Conservation (phyloP, 352 stramenopile species). For the Blastocystis sp. region DNA sequence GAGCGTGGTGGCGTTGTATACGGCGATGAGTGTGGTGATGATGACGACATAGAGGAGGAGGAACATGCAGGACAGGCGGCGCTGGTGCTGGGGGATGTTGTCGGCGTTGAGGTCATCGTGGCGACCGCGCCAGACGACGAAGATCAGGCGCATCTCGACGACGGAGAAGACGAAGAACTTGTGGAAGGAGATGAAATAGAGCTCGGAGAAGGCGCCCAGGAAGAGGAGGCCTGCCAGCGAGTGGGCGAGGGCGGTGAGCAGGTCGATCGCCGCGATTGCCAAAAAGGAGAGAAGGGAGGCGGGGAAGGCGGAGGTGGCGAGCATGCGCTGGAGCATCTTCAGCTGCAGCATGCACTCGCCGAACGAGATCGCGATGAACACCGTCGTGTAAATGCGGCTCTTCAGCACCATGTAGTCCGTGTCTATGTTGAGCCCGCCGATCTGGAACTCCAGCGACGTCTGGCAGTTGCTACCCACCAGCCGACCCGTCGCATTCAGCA, state of each 20-base stretch:
- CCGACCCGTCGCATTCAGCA: slow-evolving; percentile 19
- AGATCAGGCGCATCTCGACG: slow-evolving; percentile 52
- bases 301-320: neutral
- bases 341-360: slow-evolving; percentile 1
- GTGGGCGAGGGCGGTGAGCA: slow-evolving; percentile 19
- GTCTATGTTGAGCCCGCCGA: slow-evolving; percentile 21
- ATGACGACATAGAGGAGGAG: slow-evolving; percentile 44
- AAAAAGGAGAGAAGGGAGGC: slow-evolving; percentile 24
- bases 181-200: slow-evolving; percentile 43
- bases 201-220: slow-evolving; percentile 20
- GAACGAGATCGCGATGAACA: neutral
- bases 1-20: neutral
- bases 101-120: slow-evolving; percentile 16
- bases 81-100: slow-evolving; percentile 7
- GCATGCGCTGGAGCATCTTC: slow-evolving; percentile 1
- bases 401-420: slow-evolving; percentile 23
- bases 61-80: slow-evolving; percentile 4
- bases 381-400: slow-evolving; percentile 18
- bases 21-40: slow-evolving; percentile 20
- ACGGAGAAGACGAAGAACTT: slow-evolving; percentile 57
- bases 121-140: slow-evolving; percentile 18
- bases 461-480: slow-evolving; percentile 17
- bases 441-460: neutral
- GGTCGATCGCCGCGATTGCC: slow-evolving; percentile 24
- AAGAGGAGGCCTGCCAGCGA: slow-evolving; percentile 22